phyloP scores from a whole-genome alignment of 2,329 filamentous ascomycete genomes.

The Domatiomyces catenatus region DNA sequence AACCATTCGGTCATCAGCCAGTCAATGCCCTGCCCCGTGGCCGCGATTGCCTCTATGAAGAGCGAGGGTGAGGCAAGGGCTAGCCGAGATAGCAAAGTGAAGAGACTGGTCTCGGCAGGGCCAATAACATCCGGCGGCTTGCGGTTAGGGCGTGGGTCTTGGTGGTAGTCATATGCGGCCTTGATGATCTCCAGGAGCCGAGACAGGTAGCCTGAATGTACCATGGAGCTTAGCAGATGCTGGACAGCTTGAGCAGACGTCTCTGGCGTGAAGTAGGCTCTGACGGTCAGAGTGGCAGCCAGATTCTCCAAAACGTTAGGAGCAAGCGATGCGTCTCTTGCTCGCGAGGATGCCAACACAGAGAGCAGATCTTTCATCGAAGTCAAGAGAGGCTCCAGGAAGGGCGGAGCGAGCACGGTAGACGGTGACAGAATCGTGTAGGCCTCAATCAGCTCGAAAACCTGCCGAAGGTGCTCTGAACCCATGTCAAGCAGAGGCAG shows the following conservation, averaged over 20 bases:
- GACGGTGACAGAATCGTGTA: slow-evolving; percentile 52
- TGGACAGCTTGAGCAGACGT: slow-evolving; percentile 27
- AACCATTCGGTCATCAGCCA: slow-evolving; percentile 37
- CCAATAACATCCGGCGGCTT: slow-evolving; percentile 55
- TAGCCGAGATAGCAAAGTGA: slow-evolving; percentile 66
- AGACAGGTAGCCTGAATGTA: slow-evolving; percentile 12
- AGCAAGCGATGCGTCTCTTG: slow-evolving; percentile 23
- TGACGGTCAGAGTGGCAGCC: slow-evolving; percentile 19
- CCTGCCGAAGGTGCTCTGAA: slow-evolving; percentile 46
- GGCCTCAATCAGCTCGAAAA: slow-evolving; percentile 50
- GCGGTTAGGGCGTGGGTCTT: slow-evolving; percentile 66
- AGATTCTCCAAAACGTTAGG: slow-evolving; percentile 26
- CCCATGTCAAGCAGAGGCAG: slow-evolving; percentile 54
- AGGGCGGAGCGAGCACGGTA: slow-evolving; percentile 28
- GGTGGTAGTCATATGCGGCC: slow-evolving; percentile 55
- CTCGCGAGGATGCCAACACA: slow-evolving; percentile 11
- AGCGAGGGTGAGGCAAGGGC: slow-evolving; percentile 55
- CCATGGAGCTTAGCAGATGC: slow-evolving; percentile 40
- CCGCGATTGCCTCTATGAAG: slow-evolving; percentile 41
- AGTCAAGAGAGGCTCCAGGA: slow-evolving; percentile 27
- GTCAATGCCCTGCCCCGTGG: slow-evolving; percentile 17
- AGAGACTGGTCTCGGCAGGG: slow-evolving; percentile 70
- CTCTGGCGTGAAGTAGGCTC: slow-evolving; percentile 15
- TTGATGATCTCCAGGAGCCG: slow-evolving; percentile 48
- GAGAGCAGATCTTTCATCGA: slow-evolving; percentile 18